Evolutionary conservation across 1,139 yeast genomes (phyloP).

Genomic region (Yamadazyma epiphylla): DNA sequence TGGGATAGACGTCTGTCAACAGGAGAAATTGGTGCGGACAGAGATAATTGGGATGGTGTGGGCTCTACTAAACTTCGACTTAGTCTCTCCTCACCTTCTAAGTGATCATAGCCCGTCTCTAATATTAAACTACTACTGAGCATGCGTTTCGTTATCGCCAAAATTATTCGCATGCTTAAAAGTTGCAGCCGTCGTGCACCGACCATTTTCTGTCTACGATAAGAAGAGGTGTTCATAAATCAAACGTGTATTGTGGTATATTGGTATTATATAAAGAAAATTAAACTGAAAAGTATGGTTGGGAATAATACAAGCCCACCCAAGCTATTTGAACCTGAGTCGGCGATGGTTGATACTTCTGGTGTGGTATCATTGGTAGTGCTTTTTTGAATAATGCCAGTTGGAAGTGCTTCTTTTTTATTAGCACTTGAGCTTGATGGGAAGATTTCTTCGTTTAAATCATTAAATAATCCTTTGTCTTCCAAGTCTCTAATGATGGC

Average conservation of each 20-base stretch:
- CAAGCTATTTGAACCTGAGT: conserved; percentile 6
- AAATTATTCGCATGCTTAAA: no score
- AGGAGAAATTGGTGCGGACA: no score
- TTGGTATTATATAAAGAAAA: conserved; percentile 10
- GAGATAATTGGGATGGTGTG: no score
- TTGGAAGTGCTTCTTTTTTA: conserved; percentile 7
- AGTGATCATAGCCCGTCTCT: no score
- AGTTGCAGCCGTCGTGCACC: no score
- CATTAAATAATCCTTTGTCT: conserved; percentile 34
- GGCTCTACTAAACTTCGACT: no score
- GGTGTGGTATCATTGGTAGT: not conserved
- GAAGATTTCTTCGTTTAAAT: conserved; percentile 37
- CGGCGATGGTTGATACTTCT: conserved; percentile 6
- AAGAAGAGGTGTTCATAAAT: no score
- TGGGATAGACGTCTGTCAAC: no score
- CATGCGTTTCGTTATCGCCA: no score
- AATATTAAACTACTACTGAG: no score
- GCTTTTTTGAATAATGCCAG: conserved; percentile 1
- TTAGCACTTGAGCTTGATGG: conserved; percentile 17
- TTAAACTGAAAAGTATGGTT: conserved; percentile 7
- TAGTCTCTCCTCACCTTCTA: no score
- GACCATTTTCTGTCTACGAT: no score
- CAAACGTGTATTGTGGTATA: not conserved
- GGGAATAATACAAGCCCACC: conserved; percentile 9
- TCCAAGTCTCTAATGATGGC: conserved; percentile 33